Conservation (phyloP, 2,329 filamentous ascomycete species). For the Ceratocystis papillata region DNA sequence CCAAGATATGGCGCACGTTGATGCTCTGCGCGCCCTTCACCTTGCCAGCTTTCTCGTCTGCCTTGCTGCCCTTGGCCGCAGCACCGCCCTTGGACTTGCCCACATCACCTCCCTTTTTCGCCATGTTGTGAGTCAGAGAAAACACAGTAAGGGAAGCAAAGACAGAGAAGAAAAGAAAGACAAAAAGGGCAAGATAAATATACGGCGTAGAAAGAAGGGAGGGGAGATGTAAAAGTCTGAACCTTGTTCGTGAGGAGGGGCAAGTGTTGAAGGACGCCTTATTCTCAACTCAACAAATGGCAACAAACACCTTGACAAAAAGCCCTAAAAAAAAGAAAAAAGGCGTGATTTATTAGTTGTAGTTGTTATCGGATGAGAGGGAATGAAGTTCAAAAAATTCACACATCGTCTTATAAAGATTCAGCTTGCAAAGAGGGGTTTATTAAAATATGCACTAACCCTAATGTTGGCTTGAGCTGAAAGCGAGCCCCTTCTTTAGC, state of each 20-base stretch:
- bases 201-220: neutral
- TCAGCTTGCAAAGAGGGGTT: neutral
- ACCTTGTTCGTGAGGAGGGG: too few species aligned
- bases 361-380: neutral
- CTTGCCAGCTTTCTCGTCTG: slow-evolving; percentile 34
- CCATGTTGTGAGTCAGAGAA: slow-evolving; percentile 16
- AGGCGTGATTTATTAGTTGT: too few species aligned
- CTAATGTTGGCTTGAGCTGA: neutral
- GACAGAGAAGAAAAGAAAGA: neutral
- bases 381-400: slow-evolving; percentile 8
- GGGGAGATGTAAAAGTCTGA: too few species aligned
- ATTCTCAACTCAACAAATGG: neutral
- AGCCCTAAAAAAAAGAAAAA: too few species aligned
- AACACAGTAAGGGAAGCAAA: neutral
- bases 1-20: slow-evolving; percentile 63
- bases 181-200: neutral
- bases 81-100: slow-evolving; percentile 28
- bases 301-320: neutral
- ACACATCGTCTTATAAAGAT: neutral
- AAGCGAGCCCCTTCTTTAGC: neutral
- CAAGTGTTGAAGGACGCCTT: neutral
- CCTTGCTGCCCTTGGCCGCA: slow-evolving; percentile 33
- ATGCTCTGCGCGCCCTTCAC: slow-evolving; percentile 55
- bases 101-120: slow-evolving; percentile 20
- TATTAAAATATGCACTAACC: neutral